Evolutionary conservation across 129 eudicot species (phyloP).

Genomic region (Deinandra increscens): DNA sequence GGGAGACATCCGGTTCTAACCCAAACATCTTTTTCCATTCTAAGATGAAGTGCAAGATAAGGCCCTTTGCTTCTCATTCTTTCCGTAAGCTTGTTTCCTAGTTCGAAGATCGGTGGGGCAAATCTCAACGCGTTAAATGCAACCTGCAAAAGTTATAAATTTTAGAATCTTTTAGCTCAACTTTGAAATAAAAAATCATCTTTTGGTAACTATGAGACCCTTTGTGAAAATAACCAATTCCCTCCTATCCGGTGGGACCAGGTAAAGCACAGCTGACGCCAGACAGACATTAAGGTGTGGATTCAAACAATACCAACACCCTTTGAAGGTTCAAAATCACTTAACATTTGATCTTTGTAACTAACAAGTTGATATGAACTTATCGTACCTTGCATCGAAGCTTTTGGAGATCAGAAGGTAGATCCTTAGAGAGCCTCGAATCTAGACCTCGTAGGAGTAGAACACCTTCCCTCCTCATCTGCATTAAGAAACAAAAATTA

Average conservation of each 20-base stretch:
- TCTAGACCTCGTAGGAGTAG: conserved; percentile 83
- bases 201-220: too few relatives aligned
- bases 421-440: conserved; percentile 95
- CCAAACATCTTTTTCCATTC: conserved; percentile 98
- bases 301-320: too few relatives aligned
- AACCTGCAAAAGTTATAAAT: conserved; percentile 43
- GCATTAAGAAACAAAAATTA: conserved; percentile 33
- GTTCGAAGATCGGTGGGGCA: conserved; percentile 68
- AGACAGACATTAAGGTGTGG: too few relatives aligned
- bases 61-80: conserved; percentile 90
- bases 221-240: background rate
- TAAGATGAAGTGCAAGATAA: conserved; percentile 88
- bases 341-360: background rate
- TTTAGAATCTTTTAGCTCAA: background rate
- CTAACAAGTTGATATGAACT: background rate
- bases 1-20: conserved; percentile 98
- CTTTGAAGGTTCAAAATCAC: background rate
- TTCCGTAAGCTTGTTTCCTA: conserved; percentile 78
- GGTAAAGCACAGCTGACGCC: too few relatives aligned
- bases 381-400: conserved; percentile 91
- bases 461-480: conserved; percentile 88
- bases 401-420: conserved; percentile 95
- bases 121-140: conserved; percentile 86
- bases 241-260: too few relatives aligned
- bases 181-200: background rate